phyloP scores from a whole-genome alignment of 2,329 filamentous ascomycete genomes.

The Sporothrix inflata region DNA sequence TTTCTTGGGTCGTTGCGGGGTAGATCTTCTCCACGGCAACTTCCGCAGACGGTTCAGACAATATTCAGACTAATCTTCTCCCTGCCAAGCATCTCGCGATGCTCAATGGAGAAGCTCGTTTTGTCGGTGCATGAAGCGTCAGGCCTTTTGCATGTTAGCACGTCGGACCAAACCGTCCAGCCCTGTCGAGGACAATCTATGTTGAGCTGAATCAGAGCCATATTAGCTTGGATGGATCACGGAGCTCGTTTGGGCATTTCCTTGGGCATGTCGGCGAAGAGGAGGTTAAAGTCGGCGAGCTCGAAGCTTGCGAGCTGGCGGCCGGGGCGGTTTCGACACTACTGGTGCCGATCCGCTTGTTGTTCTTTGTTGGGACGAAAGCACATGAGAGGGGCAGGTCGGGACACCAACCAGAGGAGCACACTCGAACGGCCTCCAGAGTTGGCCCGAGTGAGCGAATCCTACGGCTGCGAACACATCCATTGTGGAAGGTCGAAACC shows the following conservation, averaged over 20 bases:
- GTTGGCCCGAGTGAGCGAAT: neutral
- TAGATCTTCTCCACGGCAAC: neutral
- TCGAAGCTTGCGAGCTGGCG: neutral
- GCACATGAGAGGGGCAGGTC: neutral
- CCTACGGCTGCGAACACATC: neutral
- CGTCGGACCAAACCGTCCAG: neutral
- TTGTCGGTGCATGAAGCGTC: neutral
- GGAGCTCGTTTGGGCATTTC: neutral
- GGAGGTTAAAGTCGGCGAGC: neutral
- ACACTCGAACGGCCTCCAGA: neutral
- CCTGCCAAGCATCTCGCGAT: neutral
- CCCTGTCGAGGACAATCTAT: neutral
- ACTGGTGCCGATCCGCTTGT: neutral
- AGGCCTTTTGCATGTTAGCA: neutral
- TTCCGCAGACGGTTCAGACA: no score
- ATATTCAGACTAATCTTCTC: neutral
- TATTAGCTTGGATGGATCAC: no score
- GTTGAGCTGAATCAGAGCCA: neutral
- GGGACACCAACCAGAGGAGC: neutral
- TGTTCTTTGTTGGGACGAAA: neutral
- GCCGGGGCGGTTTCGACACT: neutral
- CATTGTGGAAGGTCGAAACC: neutral
- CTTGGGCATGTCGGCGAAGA: neutral
- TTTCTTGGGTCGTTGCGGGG: conserved; percentile 11
- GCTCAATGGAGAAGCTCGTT: conserved; percentile 7